Base-by-base conservation (phyloP, 495 filamentous ascomycete species). In the Pyrenopolyporus hunteri region DNA sequence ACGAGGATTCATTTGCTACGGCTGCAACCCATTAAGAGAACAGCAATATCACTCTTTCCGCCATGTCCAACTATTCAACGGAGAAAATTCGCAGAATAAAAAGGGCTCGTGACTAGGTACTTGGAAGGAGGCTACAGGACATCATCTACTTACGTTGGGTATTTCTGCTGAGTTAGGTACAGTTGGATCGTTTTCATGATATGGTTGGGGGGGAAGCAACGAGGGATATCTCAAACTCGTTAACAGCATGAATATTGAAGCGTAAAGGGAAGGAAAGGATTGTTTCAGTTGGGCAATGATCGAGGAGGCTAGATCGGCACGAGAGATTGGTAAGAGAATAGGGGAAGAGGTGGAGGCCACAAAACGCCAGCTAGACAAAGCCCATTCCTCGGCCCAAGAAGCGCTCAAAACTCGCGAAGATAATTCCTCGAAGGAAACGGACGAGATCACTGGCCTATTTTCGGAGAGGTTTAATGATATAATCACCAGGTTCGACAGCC, bases 391-490 rank as follows among this genome's bases (percentile, higher is more conserved):
- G 1, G 46, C 0, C 4, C 23, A 23, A 13, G 0, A 50, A 11
- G 36, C 4, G 10, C 31, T 35, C 0, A 16, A 45, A 6, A 45
- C 11, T 14, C 11, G 0, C 16, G 3, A 4, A 40, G 36, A 40
- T 1, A 8, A 19, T 0, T 4, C 7, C 11, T 39, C 3, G 1
- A 11, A 2, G 7, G n/a, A 5, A 40, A 22, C n/a, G 36, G 2
- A 7, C 0, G 22, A 44, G n/a, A 44, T 4, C 0, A 43, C 36
- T 16, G 31, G 19, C 22, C 25, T 29, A 19, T 32, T 49, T 8
- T 22, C 31, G 11, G 46, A 35, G 46, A 28, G 46, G n/a, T 49
- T 36, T 33, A 25, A 36, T 7, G 46, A 49, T 35, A 49, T 49
- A 49, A 26, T 14, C 1, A 36, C 1, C 1, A 23, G 0, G 31